Evolutionary conservation across 1,284 basidiomycete genomes (phyloP).

Genomic region (Neonothopanus nambi): DNA sequence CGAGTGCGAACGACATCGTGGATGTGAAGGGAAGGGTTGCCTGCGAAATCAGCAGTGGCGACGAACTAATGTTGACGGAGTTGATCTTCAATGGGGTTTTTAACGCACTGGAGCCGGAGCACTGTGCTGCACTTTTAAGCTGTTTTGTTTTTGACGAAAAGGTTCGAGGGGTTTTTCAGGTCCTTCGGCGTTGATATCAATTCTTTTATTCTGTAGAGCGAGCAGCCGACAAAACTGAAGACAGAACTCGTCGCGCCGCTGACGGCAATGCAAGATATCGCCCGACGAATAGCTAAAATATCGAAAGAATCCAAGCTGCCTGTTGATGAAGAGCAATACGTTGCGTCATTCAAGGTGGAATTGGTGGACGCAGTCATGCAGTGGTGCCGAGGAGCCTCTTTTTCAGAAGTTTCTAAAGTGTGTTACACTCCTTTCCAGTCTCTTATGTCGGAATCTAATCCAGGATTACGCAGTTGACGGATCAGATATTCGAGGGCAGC

Average conservation of each 20-base stretch:
- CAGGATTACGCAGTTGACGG: slow-evolving; percentile 71
- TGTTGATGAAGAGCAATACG: slow-evolving; percentile 93
- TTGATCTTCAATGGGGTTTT: slow-evolving; percentile 98
- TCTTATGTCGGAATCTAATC: not conserved
- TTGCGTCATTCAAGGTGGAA: slow-evolving; percentile 95
- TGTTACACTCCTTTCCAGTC: no score
- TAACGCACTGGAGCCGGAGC: slow-evolving; percentile 87
- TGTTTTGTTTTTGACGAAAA: slow-evolving; percentile 99
- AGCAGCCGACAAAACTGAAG: slow-evolving; percentile 82
- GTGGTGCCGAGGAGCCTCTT: slow-evolving; percentile 98
- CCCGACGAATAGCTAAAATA: slow-evolving; percentile 92
- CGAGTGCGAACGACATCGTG: slow-evolving; percentile 87
- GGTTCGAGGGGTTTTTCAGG: no score
- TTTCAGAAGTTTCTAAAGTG: slow-evolving; percentile 95
- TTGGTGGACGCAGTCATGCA: slow-evolving; percentile 97
- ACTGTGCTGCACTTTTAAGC: slow-evolving; percentile 89
- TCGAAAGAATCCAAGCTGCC: slow-evolving; percentile 91
- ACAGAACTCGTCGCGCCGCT: slow-evolving; percentile 93
- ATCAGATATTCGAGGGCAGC: slow-evolving; percentile 96
- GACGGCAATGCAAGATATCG: slow-evolving; percentile 93
- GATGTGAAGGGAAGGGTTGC: slow-evolving; percentile 98
- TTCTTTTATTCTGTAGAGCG: slow-evolving; percentile 60
- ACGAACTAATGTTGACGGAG: slow-evolving; percentile 95
- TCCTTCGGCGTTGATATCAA: no score
- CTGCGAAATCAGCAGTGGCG: slow-evolving; percentile 97